Base-by-base conservation (phyloP, 805 yeast species). In the Tetrapisispora fleetii region DNA sequence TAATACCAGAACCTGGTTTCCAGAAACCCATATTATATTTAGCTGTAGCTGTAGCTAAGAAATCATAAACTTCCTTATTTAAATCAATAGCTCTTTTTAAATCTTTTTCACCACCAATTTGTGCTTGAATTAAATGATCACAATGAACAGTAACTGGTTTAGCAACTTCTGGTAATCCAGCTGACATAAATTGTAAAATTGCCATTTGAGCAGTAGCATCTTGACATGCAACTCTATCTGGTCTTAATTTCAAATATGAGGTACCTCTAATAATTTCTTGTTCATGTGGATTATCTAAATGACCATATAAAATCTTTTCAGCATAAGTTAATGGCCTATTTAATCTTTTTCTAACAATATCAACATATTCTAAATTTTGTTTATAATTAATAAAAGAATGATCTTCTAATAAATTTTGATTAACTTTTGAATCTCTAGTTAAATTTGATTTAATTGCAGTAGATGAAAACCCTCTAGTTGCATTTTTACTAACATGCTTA, bases 191-290 rank as follows among this genome's bases (percentile, higher is more conserved):
- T 75, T 90, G 98, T 64, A 90, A 75, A 59, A 90, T 79, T 49
- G 97, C 96, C 98, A 90, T 90, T 76, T 90, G 98, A 50, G 97
- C 97, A 50, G 96, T 88, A 50, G 98, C 98, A 76, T 90, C 98
- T 76, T 90, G 98, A 85, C 95, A 89, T 45, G 97, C 97, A 53
- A 91, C 97, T 70, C 98, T 81, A 70, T 90, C 98, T 48, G 98
- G 98, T 73, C 95, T 83, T 67, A 91, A 78, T 73, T 91, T 91
- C 70, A 90, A 78, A 74, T 91, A 91, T 45, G 93, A 83, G 50
- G 80, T 78, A 66, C 98, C 97, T 69, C 98, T 83, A 70, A 72
- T 78, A 59, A 85, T 80, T 55, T 84, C 82, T 71, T 88, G 88
- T 58, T 79, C 89, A 60, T 85, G 90, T 54, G 97, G 97, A 64